phyloP scores from a whole-genome alignment of 345 rosid species.

The Corchorus capsularis region DNA sequence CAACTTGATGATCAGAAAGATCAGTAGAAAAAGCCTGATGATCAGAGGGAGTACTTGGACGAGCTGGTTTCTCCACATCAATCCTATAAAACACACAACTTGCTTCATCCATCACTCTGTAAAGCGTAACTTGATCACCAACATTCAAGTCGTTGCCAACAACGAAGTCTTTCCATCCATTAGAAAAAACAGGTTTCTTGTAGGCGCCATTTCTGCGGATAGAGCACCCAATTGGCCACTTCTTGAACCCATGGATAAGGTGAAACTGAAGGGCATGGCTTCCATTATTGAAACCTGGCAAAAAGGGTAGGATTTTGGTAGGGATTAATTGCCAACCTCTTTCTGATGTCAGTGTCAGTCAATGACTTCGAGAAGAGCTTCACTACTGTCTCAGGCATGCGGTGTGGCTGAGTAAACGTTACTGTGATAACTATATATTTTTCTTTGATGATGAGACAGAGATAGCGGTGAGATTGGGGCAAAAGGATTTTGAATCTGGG shows the following conservation, averaged over 20 bases:
- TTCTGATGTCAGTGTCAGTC: not conserved
- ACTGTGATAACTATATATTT: no score
- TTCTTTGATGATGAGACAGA: no score
- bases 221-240: not conserved
- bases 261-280: not conserved
- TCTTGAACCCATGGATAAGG: not conserved
- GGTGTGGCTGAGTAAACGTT: not conserved
- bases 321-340: conserved; percentile 9
- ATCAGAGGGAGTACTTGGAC: no score
- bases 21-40: no score
- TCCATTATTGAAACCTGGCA: not conserved
- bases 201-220: not conserved
- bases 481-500: no score
- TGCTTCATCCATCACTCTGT: not conserved
- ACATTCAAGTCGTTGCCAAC: not conserved
- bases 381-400: not conserved
- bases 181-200: conserved; percentile 5
- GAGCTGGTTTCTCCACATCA: not conserved
- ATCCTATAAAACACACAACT: not conserved
- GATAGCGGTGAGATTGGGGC: no score
- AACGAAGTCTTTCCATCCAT: not conserved
- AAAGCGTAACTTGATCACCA: not conserved
- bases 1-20: no score
- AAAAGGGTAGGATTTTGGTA: not conserved
- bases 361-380: not conserved